These are phyloP conservation scores for Cokeromyces recurvatus DNA, from an alignment of 371 early-diverging fungal species.

Conservation along the genomic window DNA sequence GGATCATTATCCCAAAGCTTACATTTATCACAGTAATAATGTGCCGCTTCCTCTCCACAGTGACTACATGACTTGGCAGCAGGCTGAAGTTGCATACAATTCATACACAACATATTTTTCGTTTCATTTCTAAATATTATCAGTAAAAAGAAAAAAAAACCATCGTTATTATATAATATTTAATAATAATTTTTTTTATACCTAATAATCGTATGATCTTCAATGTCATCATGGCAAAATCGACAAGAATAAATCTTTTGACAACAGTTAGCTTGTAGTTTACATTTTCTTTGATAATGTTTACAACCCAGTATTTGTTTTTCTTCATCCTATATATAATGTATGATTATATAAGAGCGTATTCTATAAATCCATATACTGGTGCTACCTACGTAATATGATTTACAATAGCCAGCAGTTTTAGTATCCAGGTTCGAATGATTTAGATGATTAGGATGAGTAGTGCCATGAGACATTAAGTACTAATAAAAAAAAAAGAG, in stretches of 20 bases:
- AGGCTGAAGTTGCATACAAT: slow-evolving; percentile 79
- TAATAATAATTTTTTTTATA: slow-evolving; percentile 25
- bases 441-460: slow-evolving; percentile 6
- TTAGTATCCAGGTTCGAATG: slow-evolving; percentile 17
- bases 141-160: no score
- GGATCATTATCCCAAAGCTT: slow-evolving; percentile 92
- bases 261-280: slow-evolving; percentile 92
- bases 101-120: slow-evolving; percentile 90
- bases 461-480: slow-evolving; percentile 36
- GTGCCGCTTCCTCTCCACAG: slow-evolving; percentile 64
- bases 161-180: no score
- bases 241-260: slow-evolving; percentile 86
- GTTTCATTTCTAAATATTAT: slow-evolving; percentile 56
- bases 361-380: no score
- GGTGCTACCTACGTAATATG: slow-evolving; percentile 57
- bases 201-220: slow-evolving; percentile 86
- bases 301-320: slow-evolving; percentile 73
- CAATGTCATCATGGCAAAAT: slow-evolving; percentile 93
- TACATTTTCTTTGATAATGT: slow-evolving; percentile 89
- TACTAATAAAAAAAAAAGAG: slow-evolving; percentile 5
- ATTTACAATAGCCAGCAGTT: slow-evolving; percentile 25
- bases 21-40: slow-evolving; percentile 91
- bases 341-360: not conserved
- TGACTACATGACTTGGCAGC: slow-evolving; percentile 68
- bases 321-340: slow-evolving; percentile 40